Conservation (phyloP, 768 basidiomycete genomes). For the Floccularia luteovirens region DNA sequence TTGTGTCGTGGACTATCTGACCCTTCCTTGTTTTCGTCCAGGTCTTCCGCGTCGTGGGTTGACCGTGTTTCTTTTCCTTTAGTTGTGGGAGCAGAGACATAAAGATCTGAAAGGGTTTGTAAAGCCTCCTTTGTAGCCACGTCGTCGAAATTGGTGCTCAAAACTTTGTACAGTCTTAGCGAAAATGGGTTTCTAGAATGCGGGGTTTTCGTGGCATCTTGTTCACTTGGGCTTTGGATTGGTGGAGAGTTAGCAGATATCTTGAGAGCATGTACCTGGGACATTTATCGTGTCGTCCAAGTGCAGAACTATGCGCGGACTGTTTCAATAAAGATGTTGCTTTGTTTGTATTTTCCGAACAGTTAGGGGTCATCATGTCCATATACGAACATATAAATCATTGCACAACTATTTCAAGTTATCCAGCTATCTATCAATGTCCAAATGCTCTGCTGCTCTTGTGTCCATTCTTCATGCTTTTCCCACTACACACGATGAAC, state of each 20-base stretch:
- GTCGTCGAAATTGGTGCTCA: constrained; percentile 76
- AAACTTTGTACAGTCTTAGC: constrained; percentile 84
- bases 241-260: no score
- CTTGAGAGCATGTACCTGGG: no score
- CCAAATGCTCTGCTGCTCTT: constrained; percentile 56
- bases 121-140: constrained; percentile 74
- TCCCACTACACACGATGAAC: constrained; percentile 47
- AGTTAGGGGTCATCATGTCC: no score
- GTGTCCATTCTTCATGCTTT: constrained; percentile 61
- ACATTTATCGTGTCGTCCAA: no score
- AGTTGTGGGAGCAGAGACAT: constrained; percentile 25
- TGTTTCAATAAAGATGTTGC: no score
- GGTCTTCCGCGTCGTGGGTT: constrained; percentile 12
- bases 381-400: no score
- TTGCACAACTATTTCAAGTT: no score
- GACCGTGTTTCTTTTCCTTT: constrained; percentile 25
- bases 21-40: constrained; percentile 23
- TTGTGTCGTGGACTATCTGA: constrained; percentile 16
- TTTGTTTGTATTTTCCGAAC: no score
- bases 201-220: no score
- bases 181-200: constrained; percentile 66
- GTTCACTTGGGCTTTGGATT: no score
- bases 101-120: constrained; percentile 75
- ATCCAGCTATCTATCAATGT: constrained; percentile 54
- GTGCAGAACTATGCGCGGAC: no score